phyloP scores from a whole-genome alignment of 1,139 yeast species.

The Meyerozyma smithsonii region DNA sequence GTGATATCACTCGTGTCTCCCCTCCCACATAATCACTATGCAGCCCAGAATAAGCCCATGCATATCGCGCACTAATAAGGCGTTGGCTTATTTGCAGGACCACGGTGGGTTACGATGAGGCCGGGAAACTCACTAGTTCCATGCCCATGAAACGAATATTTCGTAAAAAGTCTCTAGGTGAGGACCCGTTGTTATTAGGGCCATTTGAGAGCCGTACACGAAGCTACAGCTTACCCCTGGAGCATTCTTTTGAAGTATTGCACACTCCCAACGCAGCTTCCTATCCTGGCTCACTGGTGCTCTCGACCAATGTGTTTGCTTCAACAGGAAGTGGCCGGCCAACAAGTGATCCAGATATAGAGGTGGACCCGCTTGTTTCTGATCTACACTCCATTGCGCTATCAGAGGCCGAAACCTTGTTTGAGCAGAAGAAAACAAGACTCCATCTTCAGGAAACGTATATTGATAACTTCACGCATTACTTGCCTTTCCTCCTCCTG shows the following conservation, averaged over 20 bases:
- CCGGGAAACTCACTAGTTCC: background rate
- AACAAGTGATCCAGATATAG: background rate
- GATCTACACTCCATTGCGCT: slow-evolving; percentile 11
- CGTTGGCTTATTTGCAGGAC: background rate
- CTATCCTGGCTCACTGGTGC: background rate
- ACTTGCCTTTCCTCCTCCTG: slow-evolving; percentile 34
- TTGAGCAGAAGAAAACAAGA: slow-evolving; percentile 14
- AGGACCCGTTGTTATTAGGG: background rate
- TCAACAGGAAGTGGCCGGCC: background rate
- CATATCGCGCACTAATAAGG: background rate
- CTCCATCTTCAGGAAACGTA: slow-evolving; percentile 33
- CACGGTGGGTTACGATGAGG: background rate
- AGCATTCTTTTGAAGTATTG: background rate
- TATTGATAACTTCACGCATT: slow-evolving; percentile 33
- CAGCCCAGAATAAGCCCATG: too few species aligned
- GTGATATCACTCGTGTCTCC: too few species aligned
- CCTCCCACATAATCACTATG: too few species aligned
- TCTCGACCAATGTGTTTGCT: background rate
- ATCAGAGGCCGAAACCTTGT: slow-evolving; percentile 20
- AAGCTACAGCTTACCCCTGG: background rate
- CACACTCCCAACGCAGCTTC: background rate
- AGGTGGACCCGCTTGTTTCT: background rate
- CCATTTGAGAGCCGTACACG: background rate
- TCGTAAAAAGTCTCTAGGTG: slow-evolving; percentile 1
- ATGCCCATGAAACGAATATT: background rate